These are phyloP conservation scores for Pochonia chlamydosporia DNA, from an alignment of 2,329 filamentous ascomycete species.

Conservation along the genomic window DNA sequence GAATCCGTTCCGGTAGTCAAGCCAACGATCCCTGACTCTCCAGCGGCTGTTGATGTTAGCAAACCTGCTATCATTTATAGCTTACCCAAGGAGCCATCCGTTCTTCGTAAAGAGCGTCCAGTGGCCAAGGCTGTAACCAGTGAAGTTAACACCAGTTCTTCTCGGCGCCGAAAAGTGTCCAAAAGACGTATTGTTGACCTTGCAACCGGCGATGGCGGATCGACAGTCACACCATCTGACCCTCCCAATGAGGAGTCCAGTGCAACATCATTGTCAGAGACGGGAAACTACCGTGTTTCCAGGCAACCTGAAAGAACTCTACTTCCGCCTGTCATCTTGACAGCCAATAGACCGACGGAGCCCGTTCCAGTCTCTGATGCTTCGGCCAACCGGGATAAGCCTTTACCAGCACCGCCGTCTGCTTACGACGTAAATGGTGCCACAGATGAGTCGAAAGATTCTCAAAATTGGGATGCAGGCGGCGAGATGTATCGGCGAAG, in stretches of 20 bases:
- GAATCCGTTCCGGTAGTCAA: slow-evolving; percentile 74
- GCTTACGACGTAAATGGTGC: not conserved
- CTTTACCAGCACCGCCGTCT: not conserved
- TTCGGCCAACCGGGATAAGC: not conserved
- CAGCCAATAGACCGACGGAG: slow-evolving; percentile 26
- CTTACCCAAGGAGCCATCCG: slow-evolving; percentile 39
- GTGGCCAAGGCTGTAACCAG: slow-evolving; percentile 46
- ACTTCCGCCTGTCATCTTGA: slow-evolving; percentile 21
- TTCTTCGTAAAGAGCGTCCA: slow-evolving; percentile 56
- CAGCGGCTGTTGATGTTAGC: slow-evolving; percentile 59
- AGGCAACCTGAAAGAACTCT: slow-evolving; percentile 32
- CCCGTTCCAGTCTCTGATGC: not conserved
- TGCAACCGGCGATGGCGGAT: slow-evolving; percentile 43
- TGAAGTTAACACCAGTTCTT: slow-evolving; percentile 52
- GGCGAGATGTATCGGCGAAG: slow-evolving; percentile 82
- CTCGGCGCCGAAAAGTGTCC: slow-evolving; percentile 53
- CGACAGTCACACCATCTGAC: slow-evolving; percentile 21
- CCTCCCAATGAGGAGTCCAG: slow-evolving; percentile 14
- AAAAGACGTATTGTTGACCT: slow-evolving; percentile 62
- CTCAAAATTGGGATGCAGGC: slow-evolving; percentile 58
- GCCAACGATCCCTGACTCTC: slow-evolving; percentile 56
- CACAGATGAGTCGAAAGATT: slow-evolving; percentile 20
- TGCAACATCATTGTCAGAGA: slow-evolving; percentile 15
- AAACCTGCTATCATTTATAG: slow-evolving; percentile 59
- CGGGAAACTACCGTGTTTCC: slow-evolving; percentile 40